A percentile compares a stretch with the other conserved stretches of the same genome.
These are phyloP conservation scores for Pyricularia sp. DNA, from an alignment of 2,329 filamentous ascomycete species.

Conservation along the genomic window DNA sequence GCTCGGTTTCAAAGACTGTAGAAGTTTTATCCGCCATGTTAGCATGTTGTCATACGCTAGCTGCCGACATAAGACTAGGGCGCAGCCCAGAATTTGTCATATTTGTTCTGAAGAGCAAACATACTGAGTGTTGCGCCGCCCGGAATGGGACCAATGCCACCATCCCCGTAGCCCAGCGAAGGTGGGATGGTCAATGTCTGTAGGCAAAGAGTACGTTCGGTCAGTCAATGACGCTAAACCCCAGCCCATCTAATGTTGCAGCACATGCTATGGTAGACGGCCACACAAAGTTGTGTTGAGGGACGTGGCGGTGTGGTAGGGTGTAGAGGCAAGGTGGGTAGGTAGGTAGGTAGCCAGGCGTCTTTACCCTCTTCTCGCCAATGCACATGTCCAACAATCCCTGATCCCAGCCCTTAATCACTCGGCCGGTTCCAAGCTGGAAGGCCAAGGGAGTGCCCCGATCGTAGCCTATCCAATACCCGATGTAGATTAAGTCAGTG, in stretches of 20 bases:
- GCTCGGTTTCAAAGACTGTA: conserved; percentile 35
- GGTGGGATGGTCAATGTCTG: conserved; percentile 79
- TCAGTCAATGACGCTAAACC: background rate
- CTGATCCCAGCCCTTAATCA: conserved; percentile 95
- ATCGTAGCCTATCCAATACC: conserved; percentile 39
- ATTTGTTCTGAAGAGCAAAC: conserved; percentile 12
- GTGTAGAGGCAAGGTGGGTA: too few relatives aligned
- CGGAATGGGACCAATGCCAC: conserved; percentile 73
- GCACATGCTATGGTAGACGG: background rate
- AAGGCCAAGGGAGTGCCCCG: conserved; percentile 70
- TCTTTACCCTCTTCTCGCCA: conserved; percentile 66
- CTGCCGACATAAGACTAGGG: background rate
- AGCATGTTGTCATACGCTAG: background rate
- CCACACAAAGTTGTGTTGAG: background rate
- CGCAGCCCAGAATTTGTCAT: background rate
- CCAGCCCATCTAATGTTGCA: background rate
- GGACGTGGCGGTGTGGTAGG: background rate
- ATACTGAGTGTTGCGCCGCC: conserved; percentile 66
- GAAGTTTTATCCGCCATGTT: background rate
- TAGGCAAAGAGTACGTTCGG: background rate
- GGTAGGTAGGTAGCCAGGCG: background rate
- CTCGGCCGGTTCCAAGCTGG: conserved; percentile 67
- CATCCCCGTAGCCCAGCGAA: conserved; percentile 70
- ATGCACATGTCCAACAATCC: conserved; percentile 91
- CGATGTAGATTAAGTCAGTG: background rate